These are phyloP conservation scores for Phytophthora agathidicida DNA, from an alignment of 352 stramenopile species.

Conservation along the genomic window DNA sequence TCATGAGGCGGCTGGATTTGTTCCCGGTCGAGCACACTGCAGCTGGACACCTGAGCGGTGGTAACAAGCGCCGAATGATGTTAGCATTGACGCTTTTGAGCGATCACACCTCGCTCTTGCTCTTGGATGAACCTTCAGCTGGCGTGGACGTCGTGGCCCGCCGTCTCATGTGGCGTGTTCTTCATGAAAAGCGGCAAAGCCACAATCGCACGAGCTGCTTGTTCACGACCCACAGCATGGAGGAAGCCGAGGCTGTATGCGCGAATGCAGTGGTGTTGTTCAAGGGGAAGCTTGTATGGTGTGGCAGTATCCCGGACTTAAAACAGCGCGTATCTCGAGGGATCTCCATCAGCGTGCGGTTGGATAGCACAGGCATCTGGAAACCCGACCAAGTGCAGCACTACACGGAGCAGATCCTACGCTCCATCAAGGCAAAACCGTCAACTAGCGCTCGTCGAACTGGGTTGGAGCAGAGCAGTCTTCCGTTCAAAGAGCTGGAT, in stretches of 20 bases:
- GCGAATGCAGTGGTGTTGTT: conserved; percentile 80
- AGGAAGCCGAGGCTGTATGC: conserved; percentile 84
- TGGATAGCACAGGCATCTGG: conserved; percentile 57
- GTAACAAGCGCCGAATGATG: conserved; percentile 85
- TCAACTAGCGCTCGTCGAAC: conserved; percentile 5
- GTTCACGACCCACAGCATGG: conserved; percentile 89
- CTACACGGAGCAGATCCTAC: conserved; percentile 50
- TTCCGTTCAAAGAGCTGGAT: conserved; percentile 49
- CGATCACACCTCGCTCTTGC: conserved; percentile 65
- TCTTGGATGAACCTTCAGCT: conserved; percentile 84
- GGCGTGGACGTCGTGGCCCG: conserved; percentile 83
- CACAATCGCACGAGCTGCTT: conserved; percentile 62
- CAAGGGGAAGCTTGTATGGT: conserved; percentile 77
- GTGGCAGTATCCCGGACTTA: conserved; percentile 77
- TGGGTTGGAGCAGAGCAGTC: conserved; percentile 28
- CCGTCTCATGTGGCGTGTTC: conserved; percentile 80
- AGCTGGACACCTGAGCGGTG: conserved; percentile 73
- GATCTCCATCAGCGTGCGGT: conserved; percentile 71
- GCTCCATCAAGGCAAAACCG: conserved; percentile 27
- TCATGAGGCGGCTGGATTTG: conserved; percentile 66
- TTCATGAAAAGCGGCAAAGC: conserved; percentile 64
- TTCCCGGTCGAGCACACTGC: conserved; percentile 61
- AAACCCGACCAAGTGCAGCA: conserved; percentile 41
- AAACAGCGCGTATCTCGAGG: conserved; percentile 74
- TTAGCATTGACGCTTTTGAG: conserved; percentile 73